Conservation (phyloP, 352 stramenopile species). For the Phytophthora citrophthora region DNA sequence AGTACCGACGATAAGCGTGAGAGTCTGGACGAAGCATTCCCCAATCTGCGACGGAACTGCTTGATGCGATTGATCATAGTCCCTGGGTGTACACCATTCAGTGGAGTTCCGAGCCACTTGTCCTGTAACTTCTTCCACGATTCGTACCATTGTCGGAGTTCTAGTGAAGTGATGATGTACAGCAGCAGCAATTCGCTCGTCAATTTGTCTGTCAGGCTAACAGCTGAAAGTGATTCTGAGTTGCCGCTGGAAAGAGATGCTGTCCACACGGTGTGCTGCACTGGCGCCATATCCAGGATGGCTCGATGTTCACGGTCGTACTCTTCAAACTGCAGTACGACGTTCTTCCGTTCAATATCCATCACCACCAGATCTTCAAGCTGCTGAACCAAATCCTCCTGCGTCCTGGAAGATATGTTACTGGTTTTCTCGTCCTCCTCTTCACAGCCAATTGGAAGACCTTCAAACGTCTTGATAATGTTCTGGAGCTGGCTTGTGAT, state of each 20-base stretch:
- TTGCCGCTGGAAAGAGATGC: conserved; percentile 3
- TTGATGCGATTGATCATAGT: conserved; percentile 63
- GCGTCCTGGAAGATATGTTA: not conserved
- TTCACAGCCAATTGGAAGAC: conserved; percentile 40
- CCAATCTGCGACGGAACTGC: conserved; percentile 60
- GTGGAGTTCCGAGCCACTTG: conserved; percentile 52
- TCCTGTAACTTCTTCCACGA: conserved; percentile 53
- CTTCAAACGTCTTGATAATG: conserved; percentile 44
- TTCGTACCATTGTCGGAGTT: conserved; percentile 61
- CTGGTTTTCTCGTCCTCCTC: conserved; percentile 1
- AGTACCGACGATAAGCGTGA: conserved; percentile 23
- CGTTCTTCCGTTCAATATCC: conserved; percentile 51
- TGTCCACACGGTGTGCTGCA: conserved; percentile 16
- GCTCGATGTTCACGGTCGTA: conserved; percentile 63
- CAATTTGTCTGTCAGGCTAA: conserved; percentile 34
- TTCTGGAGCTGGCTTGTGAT: conserved; percentile 43
- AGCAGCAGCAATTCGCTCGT: conserved; percentile 56
- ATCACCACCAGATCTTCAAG: conserved; percentile 61
- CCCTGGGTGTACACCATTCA: conserved; percentile 50
- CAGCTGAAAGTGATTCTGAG: conserved; percentile 8
- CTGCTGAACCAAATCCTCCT: conserved; percentile 41
- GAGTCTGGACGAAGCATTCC: conserved; percentile 44
- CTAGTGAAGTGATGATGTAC: conserved; percentile 59
- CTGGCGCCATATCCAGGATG: conserved; percentile 30
- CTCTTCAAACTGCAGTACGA: conserved; percentile 41